Conservation (phyloP, 2,329 filamentous ascomycete genomes). For the Mycogone perniciosa region DNA sequence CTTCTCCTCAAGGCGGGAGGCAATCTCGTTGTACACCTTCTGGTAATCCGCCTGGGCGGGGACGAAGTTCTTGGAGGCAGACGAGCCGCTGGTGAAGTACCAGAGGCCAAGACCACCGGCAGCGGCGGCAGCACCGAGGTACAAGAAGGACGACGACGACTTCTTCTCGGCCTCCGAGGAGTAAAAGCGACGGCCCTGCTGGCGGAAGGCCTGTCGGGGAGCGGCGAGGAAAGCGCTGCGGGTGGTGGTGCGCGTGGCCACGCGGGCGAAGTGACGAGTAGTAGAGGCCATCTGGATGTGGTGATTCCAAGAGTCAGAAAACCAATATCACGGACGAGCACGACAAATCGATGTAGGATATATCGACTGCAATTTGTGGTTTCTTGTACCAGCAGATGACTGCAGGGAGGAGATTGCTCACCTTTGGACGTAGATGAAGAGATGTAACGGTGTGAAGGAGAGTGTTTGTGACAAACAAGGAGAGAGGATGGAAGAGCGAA, state of each 20-base stretch:
- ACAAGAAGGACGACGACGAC: constrained; percentile 45
- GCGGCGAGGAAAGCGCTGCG: constrained; percentile 55
- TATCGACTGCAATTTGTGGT: no score
- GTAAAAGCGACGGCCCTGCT: constrained; percentile 71
- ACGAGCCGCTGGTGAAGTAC: constrained; percentile 52
- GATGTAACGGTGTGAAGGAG: neutral
- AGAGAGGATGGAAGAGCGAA: constrained; percentile 13
- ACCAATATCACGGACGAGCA: neutral
- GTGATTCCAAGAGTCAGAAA: neutral
- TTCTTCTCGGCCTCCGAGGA: constrained; percentile 59
- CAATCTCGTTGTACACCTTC: constrained; percentile 87
- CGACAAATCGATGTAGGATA: no score
- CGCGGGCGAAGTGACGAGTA: constrained; percentile 50
- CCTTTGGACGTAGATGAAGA: neutral
- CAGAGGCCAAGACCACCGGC: constrained; percentile 60
- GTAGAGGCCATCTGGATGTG: constrained; percentile 32
- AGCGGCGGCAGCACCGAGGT: constrained; percentile 52
- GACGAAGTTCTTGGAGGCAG: constrained; percentile 55
- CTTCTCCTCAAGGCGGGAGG: constrained; percentile 72
- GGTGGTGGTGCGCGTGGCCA: constrained; percentile 50
- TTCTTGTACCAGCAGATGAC: no score
- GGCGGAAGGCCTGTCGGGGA: constrained; percentile 64
- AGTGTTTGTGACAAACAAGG: neutral
- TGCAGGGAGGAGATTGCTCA: neutral
- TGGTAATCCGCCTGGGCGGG: constrained; percentile 87